Evolutionary conservation across 768 basidiomycete species (phyloP).

Genomic region (Paxillus involutus): DNA sequence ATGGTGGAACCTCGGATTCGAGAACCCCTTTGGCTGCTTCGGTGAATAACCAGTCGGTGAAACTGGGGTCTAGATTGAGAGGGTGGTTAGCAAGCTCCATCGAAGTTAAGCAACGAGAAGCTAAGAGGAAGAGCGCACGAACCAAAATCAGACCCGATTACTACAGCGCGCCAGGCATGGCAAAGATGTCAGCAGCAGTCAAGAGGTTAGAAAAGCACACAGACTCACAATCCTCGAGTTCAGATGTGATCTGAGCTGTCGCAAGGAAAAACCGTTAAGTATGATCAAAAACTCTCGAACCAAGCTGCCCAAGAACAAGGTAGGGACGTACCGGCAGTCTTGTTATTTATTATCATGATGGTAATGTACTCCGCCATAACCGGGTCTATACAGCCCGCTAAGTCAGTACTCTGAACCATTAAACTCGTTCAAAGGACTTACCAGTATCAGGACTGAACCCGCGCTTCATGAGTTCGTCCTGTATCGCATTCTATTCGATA

Average conservation of each 20-base stretch:
- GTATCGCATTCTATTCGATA: slow-evolving; percentile 63
- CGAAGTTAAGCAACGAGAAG: slow-evolving; percentile 1
- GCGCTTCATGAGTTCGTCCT: slow-evolving; percentile 75
- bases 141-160: slow-evolving; percentile 86
- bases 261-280: slow-evolving; percentile 6
- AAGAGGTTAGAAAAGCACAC: background rate
- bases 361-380: slow-evolving; percentile 96
- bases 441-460: slow-evolving; percentile 78
- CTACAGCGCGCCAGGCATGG: slow-evolving; percentile 22
- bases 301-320: background rate
- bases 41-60: slow-evolving; percentile 87
- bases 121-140: slow-evolving; percentile 23
- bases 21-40: slow-evolving; percentile 73
- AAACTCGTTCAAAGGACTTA: slow-evolving; percentile 31
- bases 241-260: slow-evolving; percentile 81
- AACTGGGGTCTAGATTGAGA: slow-evolving; percentile 59
- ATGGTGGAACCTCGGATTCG: slow-evolving; percentile 44
- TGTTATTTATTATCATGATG: slow-evolving; percentile 94
- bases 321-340: slow-evolving; percentile 62
- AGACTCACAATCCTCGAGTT: slow-evolving; percentile 75
- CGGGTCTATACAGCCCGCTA: slow-evolving; percentile 48
- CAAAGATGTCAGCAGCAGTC: slow-evolving; percentile 14
- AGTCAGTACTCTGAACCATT: slow-evolving; percentile 13
- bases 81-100: slow-evolving; percentile 1
- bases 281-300: background rate